phyloP scores from a whole-genome alignment of 2,329 filamentous ascomycete species.

The Neonectria punicea region DNA sequence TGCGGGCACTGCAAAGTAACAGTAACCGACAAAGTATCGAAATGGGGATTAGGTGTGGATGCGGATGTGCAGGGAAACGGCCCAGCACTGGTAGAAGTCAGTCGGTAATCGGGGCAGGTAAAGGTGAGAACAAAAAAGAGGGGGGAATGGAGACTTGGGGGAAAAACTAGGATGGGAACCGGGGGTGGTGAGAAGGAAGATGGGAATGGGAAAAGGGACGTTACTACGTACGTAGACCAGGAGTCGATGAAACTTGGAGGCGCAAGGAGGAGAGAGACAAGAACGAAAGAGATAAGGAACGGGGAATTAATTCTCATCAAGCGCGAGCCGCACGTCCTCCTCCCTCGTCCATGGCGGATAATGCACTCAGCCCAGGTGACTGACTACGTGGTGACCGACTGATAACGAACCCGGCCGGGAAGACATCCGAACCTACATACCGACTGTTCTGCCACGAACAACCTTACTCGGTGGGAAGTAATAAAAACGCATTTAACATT shows the following conservation, averaged over 20 bases:
- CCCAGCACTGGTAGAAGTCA: slow-evolving; percentile 10
- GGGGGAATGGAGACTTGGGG: slow-evolving; percentile 5
- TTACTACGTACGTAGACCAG: neutral
- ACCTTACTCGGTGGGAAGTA: slow-evolving; percentile 16
- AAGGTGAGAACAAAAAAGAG: slow-evolving; percentile 15
- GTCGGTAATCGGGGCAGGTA: slow-evolving; percentile 19
- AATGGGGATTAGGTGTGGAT: slow-evolving; percentile 3
- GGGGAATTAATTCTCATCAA: slow-evolving; percentile 9
- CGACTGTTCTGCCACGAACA: slow-evolving; percentile 9
- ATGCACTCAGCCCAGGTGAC: slow-evolving; percentile 22
- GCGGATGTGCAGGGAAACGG: slow-evolving; percentile 14
- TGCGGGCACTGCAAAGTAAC: neutral
- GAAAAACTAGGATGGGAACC: neutral
- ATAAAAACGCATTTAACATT: neutral
- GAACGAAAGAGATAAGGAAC: slow-evolving; percentile 17
- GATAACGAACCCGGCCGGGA: slow-evolving; percentile 36
- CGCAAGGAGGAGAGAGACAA: neutral
- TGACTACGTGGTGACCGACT: slow-evolving; percentile 33
- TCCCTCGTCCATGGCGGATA: neutral
- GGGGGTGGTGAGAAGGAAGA: no score
- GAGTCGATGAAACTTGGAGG: neutral
- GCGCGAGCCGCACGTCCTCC: neutral
- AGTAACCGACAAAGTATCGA: neutral
- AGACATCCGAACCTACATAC: slow-evolving; percentile 15
- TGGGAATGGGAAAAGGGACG: neutral